Conservation (phyloP, 176 grass and related monocot species). For the Coix lacrymajobi region DNA sequence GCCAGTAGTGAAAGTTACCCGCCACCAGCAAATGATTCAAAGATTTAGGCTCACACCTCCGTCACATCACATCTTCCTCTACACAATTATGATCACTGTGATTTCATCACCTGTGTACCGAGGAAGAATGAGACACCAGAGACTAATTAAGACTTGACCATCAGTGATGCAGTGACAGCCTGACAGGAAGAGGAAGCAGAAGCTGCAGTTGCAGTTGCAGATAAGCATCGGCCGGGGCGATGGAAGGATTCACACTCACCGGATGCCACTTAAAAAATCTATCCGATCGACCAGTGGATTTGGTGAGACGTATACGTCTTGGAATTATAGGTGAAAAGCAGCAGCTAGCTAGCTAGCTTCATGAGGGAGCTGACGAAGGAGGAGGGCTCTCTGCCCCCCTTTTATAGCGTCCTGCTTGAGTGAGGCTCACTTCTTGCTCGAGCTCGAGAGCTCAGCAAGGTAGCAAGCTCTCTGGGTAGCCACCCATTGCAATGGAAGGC, state of each 20-base stretch:
- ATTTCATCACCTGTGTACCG: neutral
- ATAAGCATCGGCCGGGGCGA: neutral
- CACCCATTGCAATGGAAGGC: conserved; percentile 20
- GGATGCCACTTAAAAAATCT: conserved; percentile 22
- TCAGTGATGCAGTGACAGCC: conserved; percentile 10
- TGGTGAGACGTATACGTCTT: conserved; percentile 39
- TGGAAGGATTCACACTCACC: neutral
- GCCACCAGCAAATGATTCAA: conserved; percentile 24
- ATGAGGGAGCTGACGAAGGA: neutral
- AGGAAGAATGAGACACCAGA: neutral
- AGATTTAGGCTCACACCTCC: conserved; percentile 34
- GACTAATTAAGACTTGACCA: neutral
- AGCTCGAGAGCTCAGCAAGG: neutral
- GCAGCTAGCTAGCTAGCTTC: neutral
- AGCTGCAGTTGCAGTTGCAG: neutral
- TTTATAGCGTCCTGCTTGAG: conserved; percentile 28
- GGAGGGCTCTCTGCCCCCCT: neutral
- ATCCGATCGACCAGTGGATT: conserved; percentile 19
- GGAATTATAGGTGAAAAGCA: conserved; percentile 9
- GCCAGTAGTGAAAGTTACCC: conserved; percentile 26
- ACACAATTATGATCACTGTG: neutral
- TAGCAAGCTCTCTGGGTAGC: neutral
- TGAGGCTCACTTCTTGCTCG: conserved; percentile 9
- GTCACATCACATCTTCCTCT: neutral
- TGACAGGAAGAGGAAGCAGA: neutral